Conservation (phyloP, 2,329 filamentous ascomycete genomes). For the Ceratocystis cacaofunesta region DNA sequence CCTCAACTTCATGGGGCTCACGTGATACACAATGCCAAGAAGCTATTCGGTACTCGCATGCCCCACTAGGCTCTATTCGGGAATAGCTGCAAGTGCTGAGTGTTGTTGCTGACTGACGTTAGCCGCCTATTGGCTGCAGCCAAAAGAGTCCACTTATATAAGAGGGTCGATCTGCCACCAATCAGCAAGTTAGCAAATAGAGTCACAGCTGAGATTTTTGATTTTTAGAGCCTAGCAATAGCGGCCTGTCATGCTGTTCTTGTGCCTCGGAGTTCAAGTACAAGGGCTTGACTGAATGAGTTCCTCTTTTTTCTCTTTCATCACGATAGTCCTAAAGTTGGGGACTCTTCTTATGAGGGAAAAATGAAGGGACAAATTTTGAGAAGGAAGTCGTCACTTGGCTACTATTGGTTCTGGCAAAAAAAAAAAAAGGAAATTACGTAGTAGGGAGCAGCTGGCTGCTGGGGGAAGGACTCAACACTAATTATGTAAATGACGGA, state of each 20-base stretch:
- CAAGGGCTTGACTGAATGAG: not conserved
- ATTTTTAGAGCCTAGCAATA: not conserved
- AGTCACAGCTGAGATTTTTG: not conserved
- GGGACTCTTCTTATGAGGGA: too few relatives aligned
- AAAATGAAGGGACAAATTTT: too few relatives aligned
- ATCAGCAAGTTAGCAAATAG: not conserved
- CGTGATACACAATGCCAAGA: constrained; percentile 1
- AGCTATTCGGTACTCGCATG: constrained; percentile 9
- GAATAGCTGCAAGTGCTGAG: constrained; percentile 7
- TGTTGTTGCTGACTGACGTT: not conserved
- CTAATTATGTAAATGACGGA: too few relatives aligned
- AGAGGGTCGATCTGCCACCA: not conserved
- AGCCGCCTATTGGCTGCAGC: not conserved
- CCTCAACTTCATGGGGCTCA: not conserved
- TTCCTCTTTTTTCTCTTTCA: not conserved
- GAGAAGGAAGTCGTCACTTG: too few relatives aligned
- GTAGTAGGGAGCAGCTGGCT: too few relatives aligned
- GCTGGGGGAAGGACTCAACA: too few relatives aligned
- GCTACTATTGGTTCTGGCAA: too few relatives aligned
- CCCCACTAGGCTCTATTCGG: constrained; percentile 6
- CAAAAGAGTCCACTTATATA: not conserved
- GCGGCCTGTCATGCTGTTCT: too few relatives aligned
- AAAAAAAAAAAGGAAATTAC: too few relatives aligned
- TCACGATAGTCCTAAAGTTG: too few relatives aligned
- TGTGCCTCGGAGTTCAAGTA: too few relatives aligned